A percentile compares a stretch with the other conserved stretches of the same genome.
These are phyloP conservation scores for Parachlorella kessleri DNA, from an alignment of 139 green algal genomes.

Conservation along the genomic window DNA sequence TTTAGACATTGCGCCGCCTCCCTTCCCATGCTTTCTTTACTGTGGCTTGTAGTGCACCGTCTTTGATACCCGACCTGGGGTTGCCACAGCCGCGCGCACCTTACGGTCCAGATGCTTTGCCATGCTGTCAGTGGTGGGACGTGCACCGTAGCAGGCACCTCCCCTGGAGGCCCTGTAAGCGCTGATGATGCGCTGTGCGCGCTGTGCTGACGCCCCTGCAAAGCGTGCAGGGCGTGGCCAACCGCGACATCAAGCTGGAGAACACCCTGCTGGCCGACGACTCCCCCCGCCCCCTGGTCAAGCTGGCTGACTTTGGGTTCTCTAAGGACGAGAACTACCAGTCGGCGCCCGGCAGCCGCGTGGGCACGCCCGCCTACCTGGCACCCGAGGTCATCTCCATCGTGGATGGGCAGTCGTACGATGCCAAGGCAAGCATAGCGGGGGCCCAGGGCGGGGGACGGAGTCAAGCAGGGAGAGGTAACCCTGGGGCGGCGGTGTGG, in stretches of 20 bases:
- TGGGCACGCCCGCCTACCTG: slow-evolving; percentile 98
- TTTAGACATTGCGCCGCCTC: too few relatives aligned
- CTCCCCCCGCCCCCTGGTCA: slow-evolving; percentile 47
- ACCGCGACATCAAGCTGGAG: slow-evolving; percentile 96
- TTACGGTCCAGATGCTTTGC: neutral
- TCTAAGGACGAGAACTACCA: slow-evolving; percentile 79
- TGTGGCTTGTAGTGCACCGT: neutral
- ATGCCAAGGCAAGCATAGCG: slow-evolving; percentile 83
- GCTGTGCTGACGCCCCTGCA: neutral
- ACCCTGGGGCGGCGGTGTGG: too few relatives aligned
- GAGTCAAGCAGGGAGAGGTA: too few relatives aligned
- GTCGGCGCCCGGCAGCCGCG: slow-evolving; percentile 77
- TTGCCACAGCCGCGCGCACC: neutral
- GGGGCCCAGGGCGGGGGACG: too few relatives aligned
- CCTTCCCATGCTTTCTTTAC: too few relatives aligned
- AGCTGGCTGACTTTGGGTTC: slow-evolving; percentile 73
- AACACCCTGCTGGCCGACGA: slow-evolving; percentile 93
- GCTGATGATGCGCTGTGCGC: too few relatives aligned
- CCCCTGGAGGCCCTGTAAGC: too few relatives aligned
- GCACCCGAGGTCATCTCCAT: slow-evolving; percentile 94
- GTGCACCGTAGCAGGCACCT: neutral
- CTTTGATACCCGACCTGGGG: too few relatives aligned
- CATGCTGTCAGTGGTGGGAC: neutral
- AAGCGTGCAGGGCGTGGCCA: slow-evolving; percentile 62
- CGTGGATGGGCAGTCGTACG: slow-evolving; percentile 79